A percentile compares a stretch with the other conserved stretches of the same genome.
These are phyloP conservation scores for Colletotrichum higginsianum DNA, from an alignment of 2,329 filamentous ascomycete species.

Conservation along the genomic window DNA sequence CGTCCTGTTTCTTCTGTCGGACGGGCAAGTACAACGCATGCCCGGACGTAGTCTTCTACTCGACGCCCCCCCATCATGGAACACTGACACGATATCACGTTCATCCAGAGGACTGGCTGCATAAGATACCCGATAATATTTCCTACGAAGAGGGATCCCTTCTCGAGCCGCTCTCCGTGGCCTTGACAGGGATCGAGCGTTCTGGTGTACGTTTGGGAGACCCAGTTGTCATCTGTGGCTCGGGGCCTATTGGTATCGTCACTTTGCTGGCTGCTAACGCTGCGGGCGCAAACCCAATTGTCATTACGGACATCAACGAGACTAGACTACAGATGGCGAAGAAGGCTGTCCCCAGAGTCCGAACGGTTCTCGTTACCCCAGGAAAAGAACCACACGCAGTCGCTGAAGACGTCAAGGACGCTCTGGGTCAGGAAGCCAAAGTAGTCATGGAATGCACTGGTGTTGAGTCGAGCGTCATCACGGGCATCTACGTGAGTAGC, in stretches of 20 bases:
- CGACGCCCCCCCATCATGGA: conserved; percentile 56
- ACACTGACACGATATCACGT: conserved; percentile 55
- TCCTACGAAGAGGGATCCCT: conserved; percentile 59
- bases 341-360: conserved; percentile 22
- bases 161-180: conserved; percentile 64
- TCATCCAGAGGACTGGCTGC: conserved; percentile 55
- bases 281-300: conserved; percentile 58
- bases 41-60: conserved; percentile 56
- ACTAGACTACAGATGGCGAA: conserved; percentile 24
- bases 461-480: conserved; percentile 73
- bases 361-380: conserved; percentile 20
- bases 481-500: conserved; percentile 69
- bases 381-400: conserved; percentile 16
- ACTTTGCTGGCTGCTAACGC: conserved; percentile 59
- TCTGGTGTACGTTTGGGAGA: conserved; percentile 57
- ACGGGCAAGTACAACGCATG: conserved; percentile 59
- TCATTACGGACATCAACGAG: conserved; percentile 58
- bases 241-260: conserved; percentile 55
- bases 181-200: conserved; percentile 59
- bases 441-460: conserved; percentile 78
- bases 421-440: conserved; percentile 61
- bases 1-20: conserved; percentile 53
- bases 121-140: conserved; percentile 54
- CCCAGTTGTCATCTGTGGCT: conserved; percentile 53
- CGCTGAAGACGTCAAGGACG: conserved; percentile 46